Conservation (phyloP, 2,329 filamentous ascomycete species). For the Myotisia sp. region DNA sequence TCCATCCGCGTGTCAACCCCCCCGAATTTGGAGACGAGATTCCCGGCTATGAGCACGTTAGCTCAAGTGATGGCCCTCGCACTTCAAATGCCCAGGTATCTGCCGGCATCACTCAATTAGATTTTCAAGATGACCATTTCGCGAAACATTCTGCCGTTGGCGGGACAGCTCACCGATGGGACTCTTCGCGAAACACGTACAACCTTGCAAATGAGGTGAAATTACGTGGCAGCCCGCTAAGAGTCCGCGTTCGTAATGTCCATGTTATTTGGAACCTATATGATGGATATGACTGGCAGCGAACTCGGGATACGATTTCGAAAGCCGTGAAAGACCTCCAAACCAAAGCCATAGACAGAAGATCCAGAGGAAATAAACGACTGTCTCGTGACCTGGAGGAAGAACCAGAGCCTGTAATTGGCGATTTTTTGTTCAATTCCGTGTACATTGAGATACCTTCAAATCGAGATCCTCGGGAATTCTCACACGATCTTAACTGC, state of each 20-base stretch:
- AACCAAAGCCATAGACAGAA: constrained; percentile 61
- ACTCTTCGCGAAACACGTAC: constrained; percentile 62
- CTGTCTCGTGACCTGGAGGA: constrained; percentile 44
- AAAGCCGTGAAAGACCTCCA: constrained; percentile 84
- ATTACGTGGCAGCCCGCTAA: constrained; percentile 54
- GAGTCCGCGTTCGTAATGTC: constrained; percentile 66
- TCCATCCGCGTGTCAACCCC: constrained; percentile 22
- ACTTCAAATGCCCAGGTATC: constrained; percentile 41
- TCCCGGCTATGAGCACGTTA: constrained; percentile 3
- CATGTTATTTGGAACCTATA: constrained; percentile 96
- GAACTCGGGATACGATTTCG: constrained; percentile 70
- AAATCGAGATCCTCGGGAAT: constrained; percentile 68
- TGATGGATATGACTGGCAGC: constrained; percentile 92
- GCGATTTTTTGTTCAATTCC: constrained; percentile 94
- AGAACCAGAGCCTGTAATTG: constrained; percentile 74
- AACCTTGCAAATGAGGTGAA: constrained; percentile 49
- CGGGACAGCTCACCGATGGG: constrained; percentile 63
- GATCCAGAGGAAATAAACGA: constrained; percentile 43
- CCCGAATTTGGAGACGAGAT: background rate
- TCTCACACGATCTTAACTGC: constrained; percentile 72
- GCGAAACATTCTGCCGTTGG: constrained; percentile 45
- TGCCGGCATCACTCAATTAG: constrained; percentile 47
- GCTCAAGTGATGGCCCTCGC: too few relatives aligned
- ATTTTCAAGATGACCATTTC: constrained; percentile 69
- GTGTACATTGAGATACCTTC: constrained; percentile 91